Base-by-base conservation (phyloP, 1,139 yeast species). In the Blastobotrys indianensis region DNA sequence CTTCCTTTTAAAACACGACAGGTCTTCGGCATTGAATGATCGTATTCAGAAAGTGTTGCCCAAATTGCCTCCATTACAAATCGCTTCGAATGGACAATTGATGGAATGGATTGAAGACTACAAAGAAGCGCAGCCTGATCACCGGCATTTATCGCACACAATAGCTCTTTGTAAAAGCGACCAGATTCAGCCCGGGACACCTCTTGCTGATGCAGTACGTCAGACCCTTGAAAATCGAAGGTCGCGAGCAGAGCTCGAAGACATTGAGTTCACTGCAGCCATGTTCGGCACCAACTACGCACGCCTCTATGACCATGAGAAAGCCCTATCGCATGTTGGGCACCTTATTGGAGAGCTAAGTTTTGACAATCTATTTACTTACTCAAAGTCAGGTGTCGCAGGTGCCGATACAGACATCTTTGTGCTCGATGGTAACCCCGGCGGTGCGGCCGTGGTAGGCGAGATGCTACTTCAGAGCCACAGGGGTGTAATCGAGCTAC, bases 81-180 rank as follows among this genome's bases (percentile, higher is more conserved):
- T 47, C 8, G 48, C 49, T 9, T 13, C 29, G 32, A 28, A 23
- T 4, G 50, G 50, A 11, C 49, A 47, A 31, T 34, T 47, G 29
- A 45, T 41, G 35, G 50, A 47, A 32, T 47, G 50, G 50, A 30
- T 44, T 2, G 39, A 45, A 13, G 50, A 47, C n/a, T 47, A 29
- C 31, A 33, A 38, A 9, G 50, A 45, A 34, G 50, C 49, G 8
- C 49, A 47, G 32, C 50, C 50, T 6, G 44, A 42, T 25, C 50
- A 47, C 34, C 39, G 50, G 3, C 50, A 47, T 37, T 5, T 46
- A 23, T 47, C 50, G 13, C 50, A 47, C 37, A 16, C 40, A 11
- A 32, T 37, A 10, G 48, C 41, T 6, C 38, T 47, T 12, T 41
- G 39, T 28, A 36, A 39, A 15, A 34, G 44, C 23, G 34, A 42